Evolutionary conservation across 2,329 filamentous ascomycete genomes (phyloP), one percentile per base, ranked within the genome.

Genomic region (Penicillium hordei): DNA sequence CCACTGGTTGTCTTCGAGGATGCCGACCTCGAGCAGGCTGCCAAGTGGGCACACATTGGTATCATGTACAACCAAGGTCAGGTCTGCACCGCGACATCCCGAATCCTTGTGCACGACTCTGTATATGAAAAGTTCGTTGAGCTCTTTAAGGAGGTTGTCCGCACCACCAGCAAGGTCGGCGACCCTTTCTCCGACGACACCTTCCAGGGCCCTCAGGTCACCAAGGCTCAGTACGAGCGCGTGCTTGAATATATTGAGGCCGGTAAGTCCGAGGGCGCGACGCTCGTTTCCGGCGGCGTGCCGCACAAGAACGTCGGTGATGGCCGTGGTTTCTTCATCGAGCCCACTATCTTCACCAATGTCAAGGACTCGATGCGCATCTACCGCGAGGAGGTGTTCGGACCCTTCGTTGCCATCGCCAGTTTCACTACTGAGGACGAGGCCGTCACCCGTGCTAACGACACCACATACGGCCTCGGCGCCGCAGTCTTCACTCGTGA

Each of bases 241-340:
- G 82, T 93, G 2, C 78, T 92, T 29, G 81, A 80, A 0, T 93
- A 88, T 70, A 85, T 93, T 44, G 83, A 91, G 55, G 70, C 81
- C 6, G 89, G 88, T 19, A 89, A 89, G 70, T 80, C 80, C 4
- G 87, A 90, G 68, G 89, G 89, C n/a, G 87, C 88, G 0, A 89
- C 80, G 6, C 78, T 92, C 1, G 77, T 83, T 21, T 74, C 81
- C 2, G 89, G 89, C 15, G 89, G 89, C 12, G 82, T 82, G 66
- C 75, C 68, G 63, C 80, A 72, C 77, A 86, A 83, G 70, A 76
- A 83, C 50, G 80, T 80, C 27, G 75, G 74, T 9, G 68, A 75
- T 3, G 80, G 83, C 57, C 88, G 87, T 66, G 86, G 86, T 12
- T 88, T 85, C 76, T 89, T 87, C 73, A 82, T 89, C 56, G 71